These are phyloP conservation scores for Globisporangium apiculatum DNA, from an alignment of 352 stramenopile genomes.

Conservation along the genomic window DNA sequence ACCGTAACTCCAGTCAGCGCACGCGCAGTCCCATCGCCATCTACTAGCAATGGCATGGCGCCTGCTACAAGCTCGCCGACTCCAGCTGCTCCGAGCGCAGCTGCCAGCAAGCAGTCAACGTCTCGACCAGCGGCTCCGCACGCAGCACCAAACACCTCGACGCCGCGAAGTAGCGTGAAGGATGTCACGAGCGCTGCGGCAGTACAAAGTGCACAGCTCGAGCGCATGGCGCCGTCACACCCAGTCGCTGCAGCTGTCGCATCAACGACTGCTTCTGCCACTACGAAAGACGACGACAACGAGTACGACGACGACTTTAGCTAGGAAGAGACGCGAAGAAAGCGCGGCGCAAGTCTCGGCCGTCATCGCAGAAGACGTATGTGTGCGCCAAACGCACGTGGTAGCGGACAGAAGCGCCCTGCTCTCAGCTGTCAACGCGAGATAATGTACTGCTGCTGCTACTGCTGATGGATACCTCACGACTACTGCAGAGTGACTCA, in stretches of 20 bases:
- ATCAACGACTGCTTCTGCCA: not conserved
- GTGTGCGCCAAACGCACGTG: too few species aligned
- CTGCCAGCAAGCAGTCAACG: not conserved
- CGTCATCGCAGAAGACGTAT: not conserved
- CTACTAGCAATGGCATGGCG: not conserved
- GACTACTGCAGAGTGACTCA: not conserved
- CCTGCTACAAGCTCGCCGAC: not conserved
- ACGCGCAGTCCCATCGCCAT: not conserved
- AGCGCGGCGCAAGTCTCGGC: conserved; percentile 8
- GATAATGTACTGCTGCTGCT: too few species aligned
- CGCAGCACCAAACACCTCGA: not conserved
- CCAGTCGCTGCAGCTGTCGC: too few species aligned
- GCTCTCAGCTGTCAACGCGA: too few species aligned
- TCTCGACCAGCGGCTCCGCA: not conserved
- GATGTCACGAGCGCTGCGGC: not conserved
- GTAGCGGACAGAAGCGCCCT: too few species aligned
- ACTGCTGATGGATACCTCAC: too few species aligned
- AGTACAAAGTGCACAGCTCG: not conserved
- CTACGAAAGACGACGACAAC: conserved; percentile 18
- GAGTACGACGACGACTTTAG: conserved; percentile 41
- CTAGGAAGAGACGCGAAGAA: conserved; percentile 13
- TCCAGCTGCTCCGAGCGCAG: not conserved
- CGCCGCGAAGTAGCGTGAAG: not conserved
- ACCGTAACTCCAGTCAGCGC: not conserved
- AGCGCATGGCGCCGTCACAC: too few species aligned